Base-by-base conservation (phyloP, 768 basidiomycete species). In the Rhodosporidiobolus odoratus region DNA sequence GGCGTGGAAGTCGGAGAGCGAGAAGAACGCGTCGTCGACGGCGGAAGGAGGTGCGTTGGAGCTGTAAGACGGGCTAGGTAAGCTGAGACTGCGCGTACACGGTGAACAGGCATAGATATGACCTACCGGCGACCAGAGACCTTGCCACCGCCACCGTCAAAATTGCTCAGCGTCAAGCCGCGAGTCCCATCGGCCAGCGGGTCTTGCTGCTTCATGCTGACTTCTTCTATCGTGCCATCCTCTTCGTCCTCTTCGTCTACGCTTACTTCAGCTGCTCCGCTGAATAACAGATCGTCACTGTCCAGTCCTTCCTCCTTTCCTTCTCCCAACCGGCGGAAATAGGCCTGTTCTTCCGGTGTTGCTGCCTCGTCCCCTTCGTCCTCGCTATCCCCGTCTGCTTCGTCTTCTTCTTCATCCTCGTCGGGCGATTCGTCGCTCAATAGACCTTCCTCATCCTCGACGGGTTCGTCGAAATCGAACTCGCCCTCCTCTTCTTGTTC, bases 11-110 rank as follows among this genome's bases (percentile, higher is more conserved):
- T 86, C 83, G 37, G 86, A 85, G 57, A 99, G 84, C 71, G 89
- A 84, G 80, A 98, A 98, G 82, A 98, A 98, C 21, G 83, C 86
- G 78, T 98, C 95, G 79, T 97, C 88, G 37, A 97, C 76, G 27
- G 58, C 66, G 0, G 75, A 69, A 1, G 71, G 43, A 21, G 76
- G 63, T 12, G 62, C 62, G 13, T 50, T 19, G 5, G 63, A 37
- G 21, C 66, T 65, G 65, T 34, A 12, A 12, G 8, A 7, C 8
- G 16, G 25, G 0, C 19, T 2, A 2, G 40, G 37, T 68, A 16
- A 32, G 48, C 12, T 6, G 12, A 9, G 43, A 2, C 45, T 45
- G 37, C 38, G 53, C 41, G 17, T 23, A 1, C 34, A 21, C 21
- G 17, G 53, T n/a, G n/a, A 54, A 27, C 15, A 12, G n/a, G 38